Base-by-base conservation (phyloP, 495 filamentous ascomycete genomes). In the Neurospora intermedia region DNA sequence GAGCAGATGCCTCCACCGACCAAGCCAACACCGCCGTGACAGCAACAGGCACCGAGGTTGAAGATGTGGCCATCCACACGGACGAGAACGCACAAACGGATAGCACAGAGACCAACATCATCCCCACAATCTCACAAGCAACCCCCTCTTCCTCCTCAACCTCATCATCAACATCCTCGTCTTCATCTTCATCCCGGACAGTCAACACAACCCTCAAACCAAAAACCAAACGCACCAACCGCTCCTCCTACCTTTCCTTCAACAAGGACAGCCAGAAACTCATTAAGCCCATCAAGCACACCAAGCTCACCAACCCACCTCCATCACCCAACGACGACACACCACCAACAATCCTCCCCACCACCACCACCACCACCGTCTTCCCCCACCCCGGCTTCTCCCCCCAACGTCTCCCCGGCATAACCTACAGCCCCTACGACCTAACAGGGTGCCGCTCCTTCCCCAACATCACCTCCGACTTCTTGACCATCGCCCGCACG, bases 381-480 rank as follows among this genome's bases (percentile, higher is more conserved):
- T 13, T 9, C 23, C 35, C 16, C 27, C 54, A 46, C 38, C 70
- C 45, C 43, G 69, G 48, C 71, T 71, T 74, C 42, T 41, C 70
- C 41, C 70, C 73, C 69, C 48, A 78, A 72, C 72, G 76, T 76
- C 77, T 82, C 76, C 80, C 82, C 69, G 92, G 91, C 16, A 85
- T 96, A 23, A 87, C 90, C 2, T 96, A 94, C 80, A 88, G 90
- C 8, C 91, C 92, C 0, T 96, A 94, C 84, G 90, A 88, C 69
- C 83, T 83, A 38, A 86, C 88, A 74, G 82, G 85, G 31, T 96
- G 93, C 87, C 94, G 93, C 75, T 82, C 83, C n/a, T 81, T 85
- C 70, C 80, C 81, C 13, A 83, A 91, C 74, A 86, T 97, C 23
- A 83, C 87, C 72, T 74, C 79, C 2, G 93, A 97, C 77, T 86